Evolutionary conservation across 176 grass and related monocot species (phyloP), one percentile per base, ranked within the genome.

Genomic region (Neostapfia colusana): DNA sequence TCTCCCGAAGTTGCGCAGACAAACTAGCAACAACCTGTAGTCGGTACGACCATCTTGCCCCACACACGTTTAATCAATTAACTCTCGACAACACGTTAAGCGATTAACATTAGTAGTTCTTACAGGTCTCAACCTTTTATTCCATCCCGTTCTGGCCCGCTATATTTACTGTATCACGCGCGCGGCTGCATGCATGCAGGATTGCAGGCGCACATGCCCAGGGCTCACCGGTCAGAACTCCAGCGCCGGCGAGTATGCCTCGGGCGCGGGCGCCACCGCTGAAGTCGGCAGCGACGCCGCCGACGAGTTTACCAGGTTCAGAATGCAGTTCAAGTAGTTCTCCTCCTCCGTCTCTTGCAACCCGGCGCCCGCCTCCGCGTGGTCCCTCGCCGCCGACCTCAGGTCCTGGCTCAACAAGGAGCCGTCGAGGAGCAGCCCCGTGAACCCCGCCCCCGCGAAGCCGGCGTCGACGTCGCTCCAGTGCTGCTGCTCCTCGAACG

Each of bases 261-360:
- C 76, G 36, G 71, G 3, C 5, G 36, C 54, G 21, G 75, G 43
- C 37, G 39, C 76, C 23, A 5, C 75, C 25, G 43, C 38, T 2
- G 88, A 35, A 20, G 70, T 45, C 11, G 70, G 36, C 7, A 67
- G 0, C 15, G 54, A 65, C 61, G 76, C 24, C 26, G 80, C 34
- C 17, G 88, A 72, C 37, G 89, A 70, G 81, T 91, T 88, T 0
- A 91, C 89, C 68, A 91, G 82, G 73, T 70, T 85, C 15, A 88
- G 69, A 69, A 91, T 85, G 67, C 81, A 88, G 77, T 87, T 50
- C 89, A 85, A 91, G 82, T 91, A 91, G 77, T 28, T 85, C 23
- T 91, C 82, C 77, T 91, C 89, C 53, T 84, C 81, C 0, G 71
- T 82, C 58, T 90, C 84, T 3, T 76, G 72, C 58, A 42, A 44